Evolutionary conservation across 306 rosid genomes (phyloP).

Genomic region (Gynostemma pentaphyllum): DNA sequence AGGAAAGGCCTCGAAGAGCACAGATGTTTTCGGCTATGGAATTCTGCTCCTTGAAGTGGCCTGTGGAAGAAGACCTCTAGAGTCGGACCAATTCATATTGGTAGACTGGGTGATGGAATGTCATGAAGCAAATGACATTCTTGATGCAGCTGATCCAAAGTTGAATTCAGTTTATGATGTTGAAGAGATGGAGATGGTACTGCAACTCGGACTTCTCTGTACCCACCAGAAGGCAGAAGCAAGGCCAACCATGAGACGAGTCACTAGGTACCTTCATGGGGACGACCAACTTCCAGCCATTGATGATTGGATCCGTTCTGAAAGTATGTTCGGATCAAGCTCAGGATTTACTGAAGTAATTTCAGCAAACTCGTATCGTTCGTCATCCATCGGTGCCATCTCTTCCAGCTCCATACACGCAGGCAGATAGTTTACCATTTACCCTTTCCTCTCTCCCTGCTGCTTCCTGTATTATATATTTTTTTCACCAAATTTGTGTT

Average conservation of each 20-base stretch:
- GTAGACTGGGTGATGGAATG: slow-evolving; percentile 49
- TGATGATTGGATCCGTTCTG: slow-evolving; percentile 24
- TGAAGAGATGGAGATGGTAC: slow-evolving; percentile 44
- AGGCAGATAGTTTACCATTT: slow-evolving; percentile 33
- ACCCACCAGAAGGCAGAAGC: slow-evolving; percentile 30
- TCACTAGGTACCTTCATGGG: slow-evolving; percentile 27
- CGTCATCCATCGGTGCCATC: slow-evolving; percentile 16
- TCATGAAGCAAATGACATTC: slow-evolving; percentile 14
- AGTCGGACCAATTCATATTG: slow-evolving; percentile 29
- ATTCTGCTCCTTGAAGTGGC: slow-evolving; percentile 57
- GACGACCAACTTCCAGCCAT: slow-evolving; percentile 41
- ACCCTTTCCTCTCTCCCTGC: background rate
- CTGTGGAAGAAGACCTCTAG: slow-evolving; percentile 40
- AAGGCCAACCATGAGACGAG: slow-evolving; percentile 56
- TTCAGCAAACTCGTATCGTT: slow-evolving; percentile 9
- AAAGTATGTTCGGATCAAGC: slow-evolving; percentile 6
- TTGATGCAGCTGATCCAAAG: slow-evolving; percentile 35
- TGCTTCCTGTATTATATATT: too few relatives aligned
- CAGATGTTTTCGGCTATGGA: slow-evolving; percentile 61
- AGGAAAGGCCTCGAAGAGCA: slow-evolving; percentile 37
- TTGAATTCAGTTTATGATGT: slow-evolving; percentile 23
- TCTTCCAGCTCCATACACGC: slow-evolving; percentile 21
- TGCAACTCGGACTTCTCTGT: slow-evolving; percentile 51
- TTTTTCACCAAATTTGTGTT: too few relatives aligned
- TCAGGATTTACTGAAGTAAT: slow-evolving; percentile 15